A percentile compares a stretch with the other conserved stretches of the same genome.
phyloP scores from a whole-genome alignment of 208 protist species.

The Herpetomonas tarakana region DNA sequence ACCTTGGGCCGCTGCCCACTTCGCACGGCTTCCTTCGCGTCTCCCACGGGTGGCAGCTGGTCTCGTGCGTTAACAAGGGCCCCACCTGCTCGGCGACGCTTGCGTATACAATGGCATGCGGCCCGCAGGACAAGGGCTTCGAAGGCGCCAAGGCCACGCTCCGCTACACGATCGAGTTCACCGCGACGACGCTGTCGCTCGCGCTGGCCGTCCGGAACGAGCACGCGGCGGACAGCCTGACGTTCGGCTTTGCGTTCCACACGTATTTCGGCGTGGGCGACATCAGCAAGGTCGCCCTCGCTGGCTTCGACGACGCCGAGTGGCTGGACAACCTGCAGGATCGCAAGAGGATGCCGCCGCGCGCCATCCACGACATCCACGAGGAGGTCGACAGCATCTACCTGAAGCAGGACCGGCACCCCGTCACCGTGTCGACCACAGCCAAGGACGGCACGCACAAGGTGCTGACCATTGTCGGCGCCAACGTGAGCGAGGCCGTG shows the following conservation, averaged over 20 bases:
- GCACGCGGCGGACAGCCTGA: slow-evolving; percentile 8
- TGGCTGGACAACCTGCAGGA: slow-evolving; percentile 43
- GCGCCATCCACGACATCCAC: slow-evolving; percentile 8
- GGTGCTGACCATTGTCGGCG: slow-evolving; percentile 19
- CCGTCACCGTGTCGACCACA: slow-evolving; percentile 12
- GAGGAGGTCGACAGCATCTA: slow-evolving; percentile 58
- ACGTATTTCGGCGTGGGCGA: slow-evolving; percentile 53
- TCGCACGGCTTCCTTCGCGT: slow-evolving; percentile 57
- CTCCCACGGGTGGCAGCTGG: slow-evolving; percentile 13
- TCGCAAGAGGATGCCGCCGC: slow-evolving; percentile 11
- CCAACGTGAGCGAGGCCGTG: slow-evolving; percentile 45
- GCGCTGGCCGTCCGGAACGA: slow-evolving; percentile 35
- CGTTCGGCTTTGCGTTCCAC: slow-evolving; percentile 60
- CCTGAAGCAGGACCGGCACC: slow-evolving; percentile 20
- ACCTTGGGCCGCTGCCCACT: slow-evolving; percentile 29
- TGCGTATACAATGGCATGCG: slow-evolving; percentile 10
- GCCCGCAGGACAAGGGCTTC: background rate
- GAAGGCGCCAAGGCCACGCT: slow-evolving; percentile 7
- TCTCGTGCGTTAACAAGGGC: background rate
- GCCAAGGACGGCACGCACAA: slow-evolving; percentile 3
- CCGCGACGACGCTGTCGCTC: slow-evolving; percentile 19
- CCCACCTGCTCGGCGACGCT: slow-evolving; percentile 12
- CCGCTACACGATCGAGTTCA: slow-evolving; percentile 49
- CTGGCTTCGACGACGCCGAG: slow-evolving; percentile 36
- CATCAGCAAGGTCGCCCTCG: slow-evolving; percentile 27